Evolutionary conservation across 495 filamentous ascomycete genomes (phyloP).

Genomic region (Arthonia radiata): DNA sequence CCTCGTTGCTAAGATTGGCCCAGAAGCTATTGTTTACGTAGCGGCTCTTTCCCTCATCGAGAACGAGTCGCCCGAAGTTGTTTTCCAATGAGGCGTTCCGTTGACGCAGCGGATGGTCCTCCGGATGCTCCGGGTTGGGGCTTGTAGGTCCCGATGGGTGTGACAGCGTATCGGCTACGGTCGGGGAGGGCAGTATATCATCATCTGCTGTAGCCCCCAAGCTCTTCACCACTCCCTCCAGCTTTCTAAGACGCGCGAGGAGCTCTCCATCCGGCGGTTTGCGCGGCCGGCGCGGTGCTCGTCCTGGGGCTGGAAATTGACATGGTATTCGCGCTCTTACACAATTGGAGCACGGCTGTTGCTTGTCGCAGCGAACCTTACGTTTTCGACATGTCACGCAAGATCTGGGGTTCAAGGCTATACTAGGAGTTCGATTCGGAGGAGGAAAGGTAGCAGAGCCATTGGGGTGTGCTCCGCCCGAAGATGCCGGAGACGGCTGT

Average conservation of each 20-base stretch:
- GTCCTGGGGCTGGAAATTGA: slow-evolving; percentile 57
- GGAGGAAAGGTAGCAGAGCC: slow-evolving; percentile 1
- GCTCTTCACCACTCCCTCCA: slow-evolving; percentile 62
- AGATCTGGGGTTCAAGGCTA: too few relatives aligned
- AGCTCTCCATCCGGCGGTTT: slow-evolving; percentile 51
- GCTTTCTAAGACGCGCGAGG: slow-evolving; percentile 45
- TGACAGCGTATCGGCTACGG: too few relatives aligned
- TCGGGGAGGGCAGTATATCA: too few relatives aligned
- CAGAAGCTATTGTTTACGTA: slow-evolving; percentile 73
- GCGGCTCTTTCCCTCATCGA: slow-evolving; percentile 56
- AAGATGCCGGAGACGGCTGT: too few relatives aligned
- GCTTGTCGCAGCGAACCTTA: slow-evolving; percentile 60
- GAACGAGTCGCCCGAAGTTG: slow-evolving; percentile 58
- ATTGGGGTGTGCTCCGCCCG: too few relatives aligned
- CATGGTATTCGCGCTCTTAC: slow-evolving; percentile 54
- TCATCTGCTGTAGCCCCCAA: slow-evolving; percentile 25
- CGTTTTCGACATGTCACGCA: slow-evolving; percentile 30
- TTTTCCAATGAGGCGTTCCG: slow-evolving; percentile 22
- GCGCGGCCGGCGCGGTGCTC: slow-evolving; percentile 48
- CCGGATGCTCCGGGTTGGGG: slow-evolving; percentile 9
- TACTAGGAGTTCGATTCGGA: slow-evolving; percentile 3
- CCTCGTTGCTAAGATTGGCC: slow-evolving; percentile 28
- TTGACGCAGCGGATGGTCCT: slow-evolving; percentile 8
- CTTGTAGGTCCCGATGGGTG: slow-evolving; percentile 5
- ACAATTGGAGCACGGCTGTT: slow-evolving; percentile 64